Conservation (phyloP, 2,329 filamentous ascomycete genomes). For the Alternaria angustiovoidea region DNA sequence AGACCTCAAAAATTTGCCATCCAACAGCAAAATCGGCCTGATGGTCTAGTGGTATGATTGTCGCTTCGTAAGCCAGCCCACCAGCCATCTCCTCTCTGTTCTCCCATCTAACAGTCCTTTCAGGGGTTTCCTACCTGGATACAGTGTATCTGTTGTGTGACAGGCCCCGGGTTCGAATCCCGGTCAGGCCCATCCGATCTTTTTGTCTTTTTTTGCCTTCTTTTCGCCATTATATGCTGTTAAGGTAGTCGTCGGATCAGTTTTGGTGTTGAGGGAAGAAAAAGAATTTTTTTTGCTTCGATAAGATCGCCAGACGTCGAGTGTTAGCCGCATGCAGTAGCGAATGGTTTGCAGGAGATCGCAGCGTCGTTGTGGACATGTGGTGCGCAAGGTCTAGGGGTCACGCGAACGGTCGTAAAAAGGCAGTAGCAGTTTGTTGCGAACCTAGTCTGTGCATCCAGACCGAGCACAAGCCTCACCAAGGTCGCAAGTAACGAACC, state of each 20-base stretch:
- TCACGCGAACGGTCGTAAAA: too few species aligned
- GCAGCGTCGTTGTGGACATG: too few species aligned
- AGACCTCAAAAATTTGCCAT: conserved; percentile 8
- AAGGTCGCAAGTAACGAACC: not conserved
- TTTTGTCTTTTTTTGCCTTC: not conserved
- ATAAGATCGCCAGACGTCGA: too few species aligned
- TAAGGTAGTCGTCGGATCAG: too few species aligned
- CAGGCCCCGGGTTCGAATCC: conserved; percentile 52
- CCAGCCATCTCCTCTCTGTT: not conserved
- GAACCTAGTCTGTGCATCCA: too few species aligned
- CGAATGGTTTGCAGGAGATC: too few species aligned
- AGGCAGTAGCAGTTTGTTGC: too few species aligned
- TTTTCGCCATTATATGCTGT: too few species aligned
- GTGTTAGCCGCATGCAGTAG: too few species aligned
- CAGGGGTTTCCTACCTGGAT: conserved; percentile 30
- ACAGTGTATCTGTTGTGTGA: conserved; percentile 40
- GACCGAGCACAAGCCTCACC: not conserved
- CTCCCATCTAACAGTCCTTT: not conserved
- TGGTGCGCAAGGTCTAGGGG: too few species aligned
- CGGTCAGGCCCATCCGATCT: conserved; percentile 36
- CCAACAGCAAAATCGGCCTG: conserved; percentile 27
- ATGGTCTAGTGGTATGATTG: conserved; percentile 47
- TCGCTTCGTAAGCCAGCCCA: conserved; percentile 34
- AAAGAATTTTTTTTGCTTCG: too few species aligned
- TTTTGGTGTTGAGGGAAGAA: too few species aligned